A percentile compares a stretch with the other conserved stretches of the same genome.
Conservation (phyloP, 2,329 filamentous ascomycete species). For the Pseudopyricularia cyperi region DNA sequence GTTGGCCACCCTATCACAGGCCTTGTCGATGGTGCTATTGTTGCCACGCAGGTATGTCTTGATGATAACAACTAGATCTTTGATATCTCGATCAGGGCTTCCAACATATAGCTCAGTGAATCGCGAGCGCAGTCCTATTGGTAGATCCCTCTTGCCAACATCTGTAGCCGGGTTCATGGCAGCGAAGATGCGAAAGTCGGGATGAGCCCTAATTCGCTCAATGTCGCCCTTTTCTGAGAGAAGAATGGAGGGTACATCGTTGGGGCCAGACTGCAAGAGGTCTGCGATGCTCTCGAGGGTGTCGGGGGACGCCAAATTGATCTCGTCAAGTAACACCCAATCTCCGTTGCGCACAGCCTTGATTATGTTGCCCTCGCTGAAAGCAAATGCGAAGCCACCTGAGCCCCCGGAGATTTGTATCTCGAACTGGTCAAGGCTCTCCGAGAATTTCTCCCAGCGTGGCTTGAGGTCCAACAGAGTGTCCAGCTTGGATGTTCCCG, state of each 20-base stretch:
- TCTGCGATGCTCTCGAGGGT: conserved; percentile 90
- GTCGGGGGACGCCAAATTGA: conserved; percentile 90
- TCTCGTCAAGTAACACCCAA: conserved; percentile 94
- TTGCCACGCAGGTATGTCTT: conserved; percentile 71
- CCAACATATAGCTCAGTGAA: conserved; percentile 95
- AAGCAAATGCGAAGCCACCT: conserved; percentile 80
- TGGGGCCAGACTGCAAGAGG: conserved; percentile 61
- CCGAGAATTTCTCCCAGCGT: conserved; percentile 71
- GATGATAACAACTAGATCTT: conserved; percentile 79
- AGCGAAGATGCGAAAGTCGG: conserved; percentile 89
- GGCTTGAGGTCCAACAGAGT: conserved; percentile 42
- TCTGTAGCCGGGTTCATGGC: conserved; percentile 99
- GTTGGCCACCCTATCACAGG: conserved; percentile 65
- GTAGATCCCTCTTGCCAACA: conserved; percentile 88
- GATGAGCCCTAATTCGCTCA: conserved; percentile 77
- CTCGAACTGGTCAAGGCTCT: conserved; percentile 65
- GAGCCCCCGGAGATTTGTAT: conserved; percentile 61
- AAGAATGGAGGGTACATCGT: conserved; percentile 66
- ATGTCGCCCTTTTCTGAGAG: conserved; percentile 90
- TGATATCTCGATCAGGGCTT: conserved; percentile 74
- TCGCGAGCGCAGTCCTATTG: conserved; percentile 73
- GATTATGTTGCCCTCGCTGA: conserved; percentile 90
- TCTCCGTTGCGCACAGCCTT: conserved; percentile 93
- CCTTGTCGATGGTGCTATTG: conserved; percentile 57
- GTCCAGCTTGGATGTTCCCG: conserved; percentile 50